Percentiles rank a stretch among this genome's conserved stretches.
Conservation (phyloP, 2,329 filamentous ascomycete species). For the Paraphoma chrysanthemicola region DNA sequence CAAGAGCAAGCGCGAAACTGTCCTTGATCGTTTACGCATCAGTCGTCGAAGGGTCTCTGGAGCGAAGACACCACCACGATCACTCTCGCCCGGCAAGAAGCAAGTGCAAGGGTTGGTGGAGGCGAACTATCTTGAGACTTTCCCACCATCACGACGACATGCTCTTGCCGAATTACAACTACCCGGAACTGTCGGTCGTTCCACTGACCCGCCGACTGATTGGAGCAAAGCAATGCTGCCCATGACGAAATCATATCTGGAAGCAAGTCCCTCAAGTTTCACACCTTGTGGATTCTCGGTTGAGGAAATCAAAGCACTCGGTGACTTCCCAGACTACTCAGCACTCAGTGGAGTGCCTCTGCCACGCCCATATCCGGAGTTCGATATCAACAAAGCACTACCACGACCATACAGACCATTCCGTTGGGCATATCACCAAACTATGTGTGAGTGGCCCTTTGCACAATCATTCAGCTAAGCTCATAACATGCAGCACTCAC, state of each 20-base stretch:
- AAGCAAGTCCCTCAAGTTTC: slow-evolving; percentile 49
- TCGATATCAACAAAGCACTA: slow-evolving; percentile 71
- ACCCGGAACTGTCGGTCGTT: slow-evolving; percentile 34
- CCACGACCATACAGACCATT: slow-evolving; percentile 82
- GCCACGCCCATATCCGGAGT: slow-evolving; percentile 68
- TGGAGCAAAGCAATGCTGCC: slow-evolving; percentile 35
- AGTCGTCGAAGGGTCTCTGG: slow-evolving; percentile 54
- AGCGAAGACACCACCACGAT: slow-evolving; percentile 60
- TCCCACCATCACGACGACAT: slow-evolving; percentile 62
- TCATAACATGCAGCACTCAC: slow-evolving; percentile 65
- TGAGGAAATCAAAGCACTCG: slow-evolving; percentile 72
- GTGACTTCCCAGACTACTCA: slow-evolving; percentile 82
- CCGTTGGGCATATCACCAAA: slow-evolving; percentile 86
- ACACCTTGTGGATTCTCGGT: slow-evolving; percentile 74
- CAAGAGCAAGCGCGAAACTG: slow-evolving; percentile 47
- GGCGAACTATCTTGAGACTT: slow-evolving; percentile 51
- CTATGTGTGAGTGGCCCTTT: slow-evolving; percentile 72
- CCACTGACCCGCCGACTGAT: slow-evolving; percentile 22
- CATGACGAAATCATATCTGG: slow-evolving; percentile 31
- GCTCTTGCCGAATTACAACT: slow-evolving; percentile 47
- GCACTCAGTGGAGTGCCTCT: slow-evolving; percentile 75
- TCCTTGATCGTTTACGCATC: slow-evolving; percentile 50
- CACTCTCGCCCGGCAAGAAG: slow-evolving; percentile 58
- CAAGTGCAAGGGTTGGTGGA: slow-evolving; percentile 37
- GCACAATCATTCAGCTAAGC: neutral